A percentile compares a stretch with the other conserved stretches of the same genome.
Evolutionary conservation across 768 basidiomycete genomes (phyloP).

Genomic region (Pulveroboletus sp.): DNA sequence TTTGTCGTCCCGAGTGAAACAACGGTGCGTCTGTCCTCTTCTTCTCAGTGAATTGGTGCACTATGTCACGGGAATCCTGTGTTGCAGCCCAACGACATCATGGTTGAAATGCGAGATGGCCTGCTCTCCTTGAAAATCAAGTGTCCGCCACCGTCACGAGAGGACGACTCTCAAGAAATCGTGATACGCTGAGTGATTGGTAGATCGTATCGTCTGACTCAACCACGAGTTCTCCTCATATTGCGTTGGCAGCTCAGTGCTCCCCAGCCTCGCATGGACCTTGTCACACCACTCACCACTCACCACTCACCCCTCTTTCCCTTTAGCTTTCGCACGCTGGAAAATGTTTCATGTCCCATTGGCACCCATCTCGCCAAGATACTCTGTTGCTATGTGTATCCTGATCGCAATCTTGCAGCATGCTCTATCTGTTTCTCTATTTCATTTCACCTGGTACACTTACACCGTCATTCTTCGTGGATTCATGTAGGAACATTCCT

Average conservation of each 20-base stretch:
- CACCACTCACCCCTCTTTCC: neutral
- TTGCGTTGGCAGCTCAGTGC: slow-evolving; percentile 1
- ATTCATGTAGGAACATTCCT: slow-evolving; percentile 11
- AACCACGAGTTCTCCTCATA: slow-evolving; percentile 4
- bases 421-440: neutral
- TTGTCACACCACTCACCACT: slow-evolving; percentile 9
- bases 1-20: slow-evolving; percentile 53
- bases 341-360: neutral
- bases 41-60: neutral
- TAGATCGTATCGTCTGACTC: slow-evolving; percentile 11
- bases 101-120: slow-evolving; percentile 55
- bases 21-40: slow-evolving; percentile 41
- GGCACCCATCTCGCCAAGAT: neutral
- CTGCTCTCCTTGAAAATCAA: slow-evolving; percentile 53
- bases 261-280: slow-evolving; percentile 3
- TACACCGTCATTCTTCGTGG: neutral
- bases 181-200: slow-evolving; percentile 41
- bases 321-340: slow-evolving; percentile 6
- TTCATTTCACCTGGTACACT: neutral
- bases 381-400: neutral
- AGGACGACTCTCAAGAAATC: slow-evolving; percentile 44
- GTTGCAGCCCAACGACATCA: slow-evolving; percentile 48
- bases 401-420: neutral
- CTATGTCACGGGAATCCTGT: slow-evolving; percentile 5
- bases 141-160: slow-evolving; percentile 41